Base-by-base conservation (phyloP, 2,329 filamentous ascomycete species). In the Phaeosphaeria sp. region DNA sequence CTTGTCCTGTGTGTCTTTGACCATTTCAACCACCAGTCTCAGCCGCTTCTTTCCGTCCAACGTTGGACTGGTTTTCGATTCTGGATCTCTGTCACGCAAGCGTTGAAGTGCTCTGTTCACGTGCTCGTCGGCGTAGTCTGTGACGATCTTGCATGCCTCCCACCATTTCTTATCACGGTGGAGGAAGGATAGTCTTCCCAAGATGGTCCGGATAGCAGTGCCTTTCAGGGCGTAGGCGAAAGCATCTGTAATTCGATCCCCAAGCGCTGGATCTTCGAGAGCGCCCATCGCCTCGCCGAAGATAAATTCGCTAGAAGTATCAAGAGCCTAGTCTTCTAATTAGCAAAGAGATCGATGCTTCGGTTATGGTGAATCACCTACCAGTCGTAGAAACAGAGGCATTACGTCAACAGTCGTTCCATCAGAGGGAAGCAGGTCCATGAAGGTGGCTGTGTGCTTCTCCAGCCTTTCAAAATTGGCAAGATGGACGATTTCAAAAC, bases 21-120 rank as follows among this genome's bases (percentile, higher is more conserved):
- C 64, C 53, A 66, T 58, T 52, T 68, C 60, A 45, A 67, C 61
- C 15, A 66, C 49, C 11, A 68, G 57, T 9, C 63, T 44, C 7
- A 64, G 39, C 39, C 39, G 25, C 25, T 30, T 42, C 39, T 42
- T 30, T 22, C 57, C 33, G 46, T 54, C 36, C 30, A 56, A 48
- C 54, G 52, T 49, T 51, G 47, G 21, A 52, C 18, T 40, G 40
- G 1, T 30, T 30, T 30, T 5, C 25, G 25, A 36, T 18, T 33
- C 20, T 7, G 1, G 18, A 11, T 43, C 43, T 43, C 40, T 33
- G 13, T 50, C 27, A 8, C 21, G 40, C 15, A 54, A 27, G 17
- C 59, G 50, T 8, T 22, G 15, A 13, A 62, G 43, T 7, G 59
- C 59, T 22, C 25, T 30, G 5, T 62, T 51, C 6, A 61, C 59